phyloP scores from a whole-genome alignment of 768 basidiomycete species.

The Amanita polypyramis region DNA sequence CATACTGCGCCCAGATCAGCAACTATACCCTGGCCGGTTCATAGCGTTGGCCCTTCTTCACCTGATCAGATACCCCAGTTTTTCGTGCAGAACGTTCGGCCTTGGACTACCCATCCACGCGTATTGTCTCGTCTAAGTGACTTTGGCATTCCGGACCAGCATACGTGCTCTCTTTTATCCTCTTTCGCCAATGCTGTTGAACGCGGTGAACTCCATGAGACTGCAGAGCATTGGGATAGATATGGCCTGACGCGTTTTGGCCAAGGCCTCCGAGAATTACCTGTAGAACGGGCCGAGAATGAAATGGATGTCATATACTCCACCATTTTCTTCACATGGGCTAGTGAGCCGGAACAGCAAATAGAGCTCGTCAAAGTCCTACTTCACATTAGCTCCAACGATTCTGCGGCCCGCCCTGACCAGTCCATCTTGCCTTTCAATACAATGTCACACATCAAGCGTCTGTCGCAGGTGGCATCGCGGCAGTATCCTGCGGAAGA shows the following conservation, averaged over 20 bases:
- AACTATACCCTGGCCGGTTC: not conserved
- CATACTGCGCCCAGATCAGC: not conserved
- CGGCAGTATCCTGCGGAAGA: constrained; percentile 35
- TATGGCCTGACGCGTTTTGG: constrained; percentile 36
- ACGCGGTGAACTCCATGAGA: constrained; percentile 20
- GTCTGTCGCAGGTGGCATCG: constrained; percentile 23
- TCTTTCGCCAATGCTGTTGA: constrained; percentile 30
- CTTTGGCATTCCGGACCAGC: constrained; percentile 36
- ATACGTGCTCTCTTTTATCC: constrained; percentile 31
- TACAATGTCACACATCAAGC: constrained; percentile 6
- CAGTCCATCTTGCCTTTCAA: constrained; percentile 28
- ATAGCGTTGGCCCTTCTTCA: not conserved
- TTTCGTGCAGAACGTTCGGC: constrained; percentile 24
- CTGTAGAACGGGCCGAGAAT: not conserved
- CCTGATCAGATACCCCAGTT: constrained; percentile 18
- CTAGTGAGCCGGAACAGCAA: constrained; percentile 22
- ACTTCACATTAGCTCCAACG: constrained; percentile 18
- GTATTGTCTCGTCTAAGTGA: constrained; percentile 29
- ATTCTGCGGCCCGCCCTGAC: constrained; percentile 25
- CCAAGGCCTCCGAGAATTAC: constrained; percentile 16
- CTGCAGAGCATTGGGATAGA: constrained; percentile 17
- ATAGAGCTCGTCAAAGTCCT: constrained; percentile 12
- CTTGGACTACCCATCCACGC: constrained; percentile 25
- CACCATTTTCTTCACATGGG: constrained; percentile 50
- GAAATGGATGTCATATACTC: constrained; percentile 40